Conservation (phyloP, 1,139 yeast species). For the Entelexis paramagnoliae region DNA sequence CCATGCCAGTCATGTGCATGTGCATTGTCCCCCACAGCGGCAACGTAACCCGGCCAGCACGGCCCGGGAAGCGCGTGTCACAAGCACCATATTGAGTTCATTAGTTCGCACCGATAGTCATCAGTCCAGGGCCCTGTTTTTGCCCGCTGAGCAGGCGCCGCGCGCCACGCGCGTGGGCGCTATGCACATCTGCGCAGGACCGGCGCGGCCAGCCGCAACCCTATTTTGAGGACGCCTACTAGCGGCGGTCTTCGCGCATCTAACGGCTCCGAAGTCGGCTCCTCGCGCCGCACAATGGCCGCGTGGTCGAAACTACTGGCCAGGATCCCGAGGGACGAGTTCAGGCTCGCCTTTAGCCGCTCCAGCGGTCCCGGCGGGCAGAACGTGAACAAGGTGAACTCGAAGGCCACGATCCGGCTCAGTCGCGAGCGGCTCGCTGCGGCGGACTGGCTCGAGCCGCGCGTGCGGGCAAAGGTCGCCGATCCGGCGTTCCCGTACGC, state of each 20-base stretch:
- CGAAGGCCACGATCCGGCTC: conserved; percentile 64
- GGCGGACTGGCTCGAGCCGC: conserved; percentile 55
- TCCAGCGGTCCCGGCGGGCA: conserved; percentile 96
- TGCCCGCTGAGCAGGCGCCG: too few relatives aligned
- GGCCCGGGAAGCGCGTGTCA: too few relatives aligned
- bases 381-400: conserved; percentile 61
- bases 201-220: not conserved
- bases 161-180: too few relatives aligned
- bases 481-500: conserved; percentile 40
- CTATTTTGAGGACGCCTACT: not conserved
- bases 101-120: too few relatives aligned
- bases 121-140: too few relatives aligned
- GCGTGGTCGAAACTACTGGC: conserved; percentile 25
- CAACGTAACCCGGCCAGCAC: too few relatives aligned
- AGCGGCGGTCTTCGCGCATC: not conserved
- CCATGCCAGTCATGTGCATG: conserved; percentile 3
- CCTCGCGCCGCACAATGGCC: not conserved
- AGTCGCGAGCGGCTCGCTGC: conserved; percentile 40
- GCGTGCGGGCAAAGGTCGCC: conserved; percentile 31
- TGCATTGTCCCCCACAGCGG: too few relatives aligned
- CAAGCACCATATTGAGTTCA: too few relatives aligned
- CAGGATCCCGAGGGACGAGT: conserved; percentile 43
- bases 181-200: too few relatives aligned
- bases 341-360: conserved; percentile 50
- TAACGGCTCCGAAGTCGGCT: not conserved